Evolutionary conservation across 2,329 filamentous ascomycete genomes (phyloP).

Genomic region (Penicillium corylophilum): DNA sequence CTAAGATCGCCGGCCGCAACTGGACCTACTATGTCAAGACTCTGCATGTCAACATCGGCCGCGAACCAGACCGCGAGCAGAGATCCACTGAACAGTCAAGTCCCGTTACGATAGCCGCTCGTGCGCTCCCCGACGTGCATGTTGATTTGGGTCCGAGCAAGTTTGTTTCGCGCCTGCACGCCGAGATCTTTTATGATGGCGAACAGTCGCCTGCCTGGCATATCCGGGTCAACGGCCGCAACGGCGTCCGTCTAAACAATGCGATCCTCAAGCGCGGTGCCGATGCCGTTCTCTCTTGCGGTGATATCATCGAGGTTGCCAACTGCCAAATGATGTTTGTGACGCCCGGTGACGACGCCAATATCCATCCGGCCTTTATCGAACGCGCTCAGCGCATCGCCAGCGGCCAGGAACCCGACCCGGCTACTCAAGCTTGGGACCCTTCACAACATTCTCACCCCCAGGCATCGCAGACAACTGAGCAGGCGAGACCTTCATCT

Average conservation of each 20-base stretch:
- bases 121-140: constrained; percentile 59
- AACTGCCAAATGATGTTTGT: constrained; percentile 99
- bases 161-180: constrained; percentile 75
- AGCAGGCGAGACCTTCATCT: constrained; percentile 23
- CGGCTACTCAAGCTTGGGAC: constrained; percentile 36
- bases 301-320: constrained; percentile 86
- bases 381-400: constrained; percentile 60
- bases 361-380: constrained; percentile 68
- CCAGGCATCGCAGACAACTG: constrained; percentile 22
- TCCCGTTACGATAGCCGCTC: constrained; percentile 45
- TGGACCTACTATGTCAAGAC: constrained; percentile 55
- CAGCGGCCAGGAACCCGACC: constrained; percentile 38
- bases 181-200: constrained; percentile 71
- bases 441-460: constrained; percentile 41
- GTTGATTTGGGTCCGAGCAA: constrained; percentile 87
- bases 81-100: constrained; percentile 46
- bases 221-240: constrained; percentile 83
- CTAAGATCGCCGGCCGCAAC: constrained; percentile 51
- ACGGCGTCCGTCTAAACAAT: constrained; percentile 84
- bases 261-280: constrained; percentile 65
- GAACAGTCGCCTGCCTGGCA: constrained; percentile 69
- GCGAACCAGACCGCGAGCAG: constrained; percentile 48
- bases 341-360: constrained; percentile 72
- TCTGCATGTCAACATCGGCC: constrained; percentile 51
- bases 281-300: constrained; percentile 70